These are phyloP conservation scores for Viola odorata DNA, from an alignment of 345 rosid genomes.

Conservation along the genomic window DNA sequence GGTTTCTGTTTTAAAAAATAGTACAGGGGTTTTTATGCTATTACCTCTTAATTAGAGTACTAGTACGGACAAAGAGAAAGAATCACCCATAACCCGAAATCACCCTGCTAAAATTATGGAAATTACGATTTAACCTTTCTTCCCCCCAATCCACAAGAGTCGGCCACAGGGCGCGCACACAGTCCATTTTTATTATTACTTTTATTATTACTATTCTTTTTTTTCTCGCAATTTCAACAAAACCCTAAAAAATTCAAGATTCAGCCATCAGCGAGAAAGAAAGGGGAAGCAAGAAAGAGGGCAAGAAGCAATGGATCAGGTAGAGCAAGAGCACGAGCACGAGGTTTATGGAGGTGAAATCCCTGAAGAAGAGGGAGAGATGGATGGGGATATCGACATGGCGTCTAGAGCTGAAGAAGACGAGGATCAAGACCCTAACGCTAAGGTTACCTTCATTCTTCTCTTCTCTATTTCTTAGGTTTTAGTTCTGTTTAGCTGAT, in stretches of 20 bases:
- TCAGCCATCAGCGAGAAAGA: too few relatives aligned
- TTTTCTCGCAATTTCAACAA: neutral
- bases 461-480: slow-evolving; percentile 3
- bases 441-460: slow-evolving; percentile 45
- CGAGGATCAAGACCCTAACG: slow-evolving; percentile 46
- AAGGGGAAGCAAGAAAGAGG: neutral
- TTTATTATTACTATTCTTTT: too few relatives aligned
- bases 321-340: slow-evolving; percentile 55
- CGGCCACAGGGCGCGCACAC: too few relatives aligned
- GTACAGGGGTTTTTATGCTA: too few relatives aligned
- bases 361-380: slow-evolving; percentile 70
- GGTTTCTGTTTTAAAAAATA: too few relatives aligned
- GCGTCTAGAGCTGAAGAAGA: slow-evolving; percentile 45
- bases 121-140: slow-evolving; percentile 6
- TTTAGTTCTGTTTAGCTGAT: neutral
- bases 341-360: slow-evolving; percentile 88
- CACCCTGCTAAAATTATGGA: neutral
- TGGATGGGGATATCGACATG: slow-evolving; percentile 60
- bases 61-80: neutral
- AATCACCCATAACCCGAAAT: neutral
- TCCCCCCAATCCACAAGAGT: neutral
- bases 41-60: too few relatives aligned
- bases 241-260: neutral
- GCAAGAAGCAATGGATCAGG: slow-evolving; percentile 29
- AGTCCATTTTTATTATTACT: too few relatives aligned